phyloP scores from a whole-genome alignment of 768 basidiomycete genomes.

The Leccinellum rugosiceps region DNA sequence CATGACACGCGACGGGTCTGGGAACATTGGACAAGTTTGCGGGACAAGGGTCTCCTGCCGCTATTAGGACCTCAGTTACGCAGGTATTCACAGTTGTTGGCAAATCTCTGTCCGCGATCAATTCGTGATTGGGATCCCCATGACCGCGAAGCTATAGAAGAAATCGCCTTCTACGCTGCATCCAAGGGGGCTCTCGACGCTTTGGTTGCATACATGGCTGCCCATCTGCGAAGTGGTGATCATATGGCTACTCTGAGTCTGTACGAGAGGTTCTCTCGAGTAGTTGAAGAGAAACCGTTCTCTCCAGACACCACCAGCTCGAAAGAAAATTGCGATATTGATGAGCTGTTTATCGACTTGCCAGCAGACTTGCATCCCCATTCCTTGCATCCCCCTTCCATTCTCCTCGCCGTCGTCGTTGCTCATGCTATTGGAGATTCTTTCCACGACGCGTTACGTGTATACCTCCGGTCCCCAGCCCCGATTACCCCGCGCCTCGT shows the following conservation, averaged over 20 bases:
- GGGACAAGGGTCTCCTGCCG: conserved; percentile 41
- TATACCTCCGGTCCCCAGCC: conserved; percentile 38
- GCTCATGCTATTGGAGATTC: conserved; percentile 58
- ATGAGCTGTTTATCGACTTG: conserved; percentile 25
- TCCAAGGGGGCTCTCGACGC: conserved; percentile 42
- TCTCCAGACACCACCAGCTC: conserved; percentile 10
- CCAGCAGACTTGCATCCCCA: conserved; percentile 15
- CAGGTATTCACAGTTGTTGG: conserved; percentile 38
- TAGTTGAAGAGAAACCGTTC: conserved; percentile 17
- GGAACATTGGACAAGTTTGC: conserved; percentile 43
- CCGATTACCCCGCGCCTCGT: conserved; percentile 36
- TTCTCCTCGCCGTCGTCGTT: conserved; percentile 53
- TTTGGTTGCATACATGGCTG: conserved; percentile 48
- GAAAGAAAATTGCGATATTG: conserved; percentile 20
- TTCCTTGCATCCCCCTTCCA: conserved; percentile 22
- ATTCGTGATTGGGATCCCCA: conserved; percentile 24
- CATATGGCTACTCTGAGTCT: conserved; percentile 42
- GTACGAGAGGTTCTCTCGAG: conserved; percentile 38
- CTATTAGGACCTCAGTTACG: conserved; percentile 45
- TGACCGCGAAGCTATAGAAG: conserved; percentile 34
- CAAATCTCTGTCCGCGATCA: conserved; percentile 23
- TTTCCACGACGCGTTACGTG: conserved; percentile 54
- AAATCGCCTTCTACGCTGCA: conserved; percentile 51
- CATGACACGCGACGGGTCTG: conserved; percentile 31
- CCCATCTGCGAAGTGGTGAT: conserved; percentile 41